Evolutionary conservation across 345 rosid genomes (phyloP).

Genomic region (Eucalyptus erythrocorys): DNA sequence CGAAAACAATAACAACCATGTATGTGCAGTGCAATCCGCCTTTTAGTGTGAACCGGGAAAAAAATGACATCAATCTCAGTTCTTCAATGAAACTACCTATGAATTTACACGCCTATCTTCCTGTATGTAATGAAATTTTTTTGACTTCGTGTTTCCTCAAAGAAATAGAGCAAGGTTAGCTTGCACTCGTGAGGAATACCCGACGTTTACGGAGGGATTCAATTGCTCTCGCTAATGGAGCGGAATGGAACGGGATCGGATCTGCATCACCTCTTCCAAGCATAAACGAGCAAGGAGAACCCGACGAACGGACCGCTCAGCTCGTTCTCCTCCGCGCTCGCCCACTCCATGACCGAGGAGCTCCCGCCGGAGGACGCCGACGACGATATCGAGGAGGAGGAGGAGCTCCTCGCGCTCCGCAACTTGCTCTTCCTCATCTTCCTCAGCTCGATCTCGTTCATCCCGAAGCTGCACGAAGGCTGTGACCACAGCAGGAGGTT

Average conservation of each 20-base stretch:
- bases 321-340: slow-evolving; percentile 60
- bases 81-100: background rate
- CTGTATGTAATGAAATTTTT: background rate
- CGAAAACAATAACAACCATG: background rate
- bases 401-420: slow-evolving; percentile 54
- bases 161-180: background rate
- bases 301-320: slow-evolving; percentile 35
- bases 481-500: background rate
- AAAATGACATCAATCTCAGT: background rate
- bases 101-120: background rate
- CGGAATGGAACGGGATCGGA: background rate
- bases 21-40: background rate
- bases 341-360: slow-evolving; percentile 94
- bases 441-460: slow-evolving; percentile 59
- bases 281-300: slow-evolving; percentile 71
- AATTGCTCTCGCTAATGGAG: background rate
- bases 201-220: background rate
- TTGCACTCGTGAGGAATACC: background rate
- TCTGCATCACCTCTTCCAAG: slow-evolving; percentile 69
- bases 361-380: slow-evolving; percentile 76
- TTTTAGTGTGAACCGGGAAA: background rate
- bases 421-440: slow-evolving; percentile 68
- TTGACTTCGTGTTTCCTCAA: background rate
- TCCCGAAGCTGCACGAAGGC: slow-evolving; percentile 23
- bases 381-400: slow-evolving; percentile 80